Evolutionary conservation across 495 filamentous ascomycete species (phyloP).

Genomic region (Pyrenopolyporus hunteri): DNA sequence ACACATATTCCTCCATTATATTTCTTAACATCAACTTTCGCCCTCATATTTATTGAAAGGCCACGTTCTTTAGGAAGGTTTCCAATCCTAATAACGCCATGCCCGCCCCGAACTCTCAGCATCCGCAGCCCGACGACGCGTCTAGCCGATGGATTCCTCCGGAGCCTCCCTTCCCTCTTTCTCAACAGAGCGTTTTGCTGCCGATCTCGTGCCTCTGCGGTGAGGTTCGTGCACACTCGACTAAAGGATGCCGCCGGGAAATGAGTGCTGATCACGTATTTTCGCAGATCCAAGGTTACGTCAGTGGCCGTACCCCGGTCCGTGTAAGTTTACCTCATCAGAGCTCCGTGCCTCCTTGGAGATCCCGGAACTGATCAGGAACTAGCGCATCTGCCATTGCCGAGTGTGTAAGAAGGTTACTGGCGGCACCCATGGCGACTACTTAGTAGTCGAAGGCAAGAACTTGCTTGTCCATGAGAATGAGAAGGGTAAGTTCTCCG

Average conservation of each 20-base stretch:
- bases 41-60: background rate
- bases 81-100: background rate
- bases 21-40: background rate
- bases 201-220: conserved; percentile 20
- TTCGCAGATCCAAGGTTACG: conserved; percentile 1
- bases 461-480: background rate
- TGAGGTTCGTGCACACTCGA: conserved; percentile 6
- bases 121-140: too few species aligned
- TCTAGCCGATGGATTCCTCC: background rate
- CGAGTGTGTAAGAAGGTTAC: conserved; percentile 20
- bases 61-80: background rate
- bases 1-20: background rate
- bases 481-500: background rate
- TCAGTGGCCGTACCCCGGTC: background rate
- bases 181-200: background rate
- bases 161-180: background rate
- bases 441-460: background rate
- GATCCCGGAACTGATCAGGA: conserved; percentile 2
- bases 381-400: conserved; percentile 25
- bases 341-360: background rate
- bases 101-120: background rate
- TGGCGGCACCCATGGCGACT: conserved; percentile 8
- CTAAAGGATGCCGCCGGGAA: background rate
- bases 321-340: conserved; percentile 13
- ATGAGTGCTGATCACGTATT: background rate